phyloP scores from a whole-genome alignment of 1,139 yeast species.

The Yamadazyma spencermartinsiae region DNA sequence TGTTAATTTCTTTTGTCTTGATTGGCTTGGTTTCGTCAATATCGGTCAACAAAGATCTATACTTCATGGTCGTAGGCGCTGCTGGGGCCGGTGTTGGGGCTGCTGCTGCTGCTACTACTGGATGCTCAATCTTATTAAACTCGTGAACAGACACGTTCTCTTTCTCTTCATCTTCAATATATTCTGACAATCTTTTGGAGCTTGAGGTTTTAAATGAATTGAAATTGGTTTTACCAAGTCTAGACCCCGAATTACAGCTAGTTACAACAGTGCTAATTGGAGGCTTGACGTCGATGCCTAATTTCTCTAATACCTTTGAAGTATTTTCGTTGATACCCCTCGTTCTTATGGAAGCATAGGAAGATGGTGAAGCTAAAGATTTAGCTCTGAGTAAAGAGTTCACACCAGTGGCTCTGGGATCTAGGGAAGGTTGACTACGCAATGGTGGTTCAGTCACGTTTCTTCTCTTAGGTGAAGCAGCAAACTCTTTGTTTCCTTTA shows the following conservation, averaged over 20 bases:
- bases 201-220: conserved; percentile 38
- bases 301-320: conserved; percentile 40
- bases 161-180: conserved; percentile 23
- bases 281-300: conserved; percentile 40
- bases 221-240: background rate
- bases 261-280: background rate
- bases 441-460: conserved; percentile 23
- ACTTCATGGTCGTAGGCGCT: conserved; percentile 15
- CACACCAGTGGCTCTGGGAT: conserved; percentile 31
- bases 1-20: conserved; percentile 3
- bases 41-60: conserved; percentile 26
- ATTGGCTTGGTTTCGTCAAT: conserved; percentile 16
- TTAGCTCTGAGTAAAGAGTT: conserved; percentile 40
- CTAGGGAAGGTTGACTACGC: conserved; percentile 29
- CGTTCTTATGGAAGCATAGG: conserved; percentile 23
- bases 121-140: conserved; percentile 16
- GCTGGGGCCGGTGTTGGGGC: too few relatives aligned
- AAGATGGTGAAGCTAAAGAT: conserved; percentile 34
- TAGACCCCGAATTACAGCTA: background rate
- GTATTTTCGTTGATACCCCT: conserved; percentile 28
- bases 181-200: conserved; percentile 42
- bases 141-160: conserved; percentile 15
- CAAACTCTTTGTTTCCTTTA: background rate
- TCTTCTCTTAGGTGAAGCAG: conserved; percentile 14
- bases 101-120: too few relatives aligned